A percentile compares a stretch with the other conserved stretches of the same genome.
Conservation (phyloP, 352 stramenopile genomes). For the Phytophthora agathidicida region DNA sequence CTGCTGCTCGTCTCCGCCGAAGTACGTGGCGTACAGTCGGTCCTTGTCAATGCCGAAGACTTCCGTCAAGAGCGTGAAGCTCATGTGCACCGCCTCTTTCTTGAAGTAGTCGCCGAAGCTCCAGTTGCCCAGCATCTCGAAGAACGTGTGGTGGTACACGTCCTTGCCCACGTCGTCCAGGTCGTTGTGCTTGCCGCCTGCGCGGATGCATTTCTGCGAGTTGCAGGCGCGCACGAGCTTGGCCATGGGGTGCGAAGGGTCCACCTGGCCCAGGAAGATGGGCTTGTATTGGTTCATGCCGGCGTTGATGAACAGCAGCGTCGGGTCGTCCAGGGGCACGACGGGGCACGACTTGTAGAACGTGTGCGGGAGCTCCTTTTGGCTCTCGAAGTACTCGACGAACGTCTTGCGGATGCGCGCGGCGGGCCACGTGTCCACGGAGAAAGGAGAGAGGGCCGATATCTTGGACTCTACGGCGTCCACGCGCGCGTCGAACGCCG, state of each 20-base stretch:
- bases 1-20: constrained; percentile 93
- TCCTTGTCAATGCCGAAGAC: constrained; percentile 95
- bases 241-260: constrained; percentile 92
- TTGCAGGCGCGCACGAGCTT: constrained; percentile 94
- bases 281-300: constrained; percentile 99
- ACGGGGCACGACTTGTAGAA: constrained; percentile 97
- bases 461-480: constrained; percentile 27
- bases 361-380: constrained; percentile 86
- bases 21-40: constrained; percentile 98
- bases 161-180: constrained; percentile 99
- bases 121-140: constrained; percentile 99
- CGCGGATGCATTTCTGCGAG: constrained; percentile 99
- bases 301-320: constrained; percentile 99
- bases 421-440: constrained; percentile 88
- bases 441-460: constrained; percentile 30
- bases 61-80: constrained; percentile 96
- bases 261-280: constrained; percentile 98
- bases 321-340: constrained; percentile 97
- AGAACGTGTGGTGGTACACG: constrained; percentile 99
- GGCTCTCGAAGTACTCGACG: constrained; percentile 96
- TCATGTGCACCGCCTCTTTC: constrained; percentile 96
- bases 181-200: constrained; percentile 99
- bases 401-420: constrained; percentile 97
- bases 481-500: constrained; percentile 29
- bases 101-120: constrained; percentile 99